Evolutionary conservation across 1,284 basidiomycete genomes (phyloP), one percentile per base, ranked within the genome.

Genomic region (Fomes fomentarius): DNA sequence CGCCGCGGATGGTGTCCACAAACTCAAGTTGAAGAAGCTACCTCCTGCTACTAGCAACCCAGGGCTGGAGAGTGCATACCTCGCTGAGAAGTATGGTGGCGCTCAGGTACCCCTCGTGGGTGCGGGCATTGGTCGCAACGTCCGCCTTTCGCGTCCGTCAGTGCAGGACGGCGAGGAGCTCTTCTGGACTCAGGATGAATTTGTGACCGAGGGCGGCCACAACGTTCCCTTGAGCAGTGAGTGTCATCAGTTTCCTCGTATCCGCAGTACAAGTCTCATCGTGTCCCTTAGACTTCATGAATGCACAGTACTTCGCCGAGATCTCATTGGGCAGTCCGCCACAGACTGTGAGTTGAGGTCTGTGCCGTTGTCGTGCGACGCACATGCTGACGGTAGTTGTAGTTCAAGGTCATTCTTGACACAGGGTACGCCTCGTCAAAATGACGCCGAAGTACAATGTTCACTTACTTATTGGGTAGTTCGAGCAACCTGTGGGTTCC

Each of bases 401-500:
- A 87, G 75, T 93, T 93, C 79, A 93, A 93, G 75, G 91, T 96
- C 63, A 84, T 94, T 54, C 82, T 94, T 57, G 93, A 94, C 69
- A 94, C 92, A 45, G 93, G 92, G 87, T 85, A 52, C 22, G 65
- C 45, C 84, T 44, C 17, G 62, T 38, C 15, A 15, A 14, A 6
- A 38, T 11, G 2, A 38, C 35, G 25, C 17, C 44, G 19, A 22
- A 33, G 45, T 39, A 4, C 38, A 26, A 50, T 26, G 50, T 54
- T 38, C 21, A 35, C 48, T 63, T 10, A 63, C 52, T 25, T 50
- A 25, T 28, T 25, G 35, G 43, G 15, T 48, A 90, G 89, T 22
- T 96, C 94, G 41, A 90, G 91, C 71, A 96, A 96, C 71, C 82
- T 96, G 19, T 97, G 94, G 94, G 92, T 97, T 6, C 97, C 97